Percentiles rank a stretch among this genome's conserved stretches.
phyloP scores from a whole-genome alignment of 1,139 yeast species.

The Suhomyces panamericanus region DNA sequence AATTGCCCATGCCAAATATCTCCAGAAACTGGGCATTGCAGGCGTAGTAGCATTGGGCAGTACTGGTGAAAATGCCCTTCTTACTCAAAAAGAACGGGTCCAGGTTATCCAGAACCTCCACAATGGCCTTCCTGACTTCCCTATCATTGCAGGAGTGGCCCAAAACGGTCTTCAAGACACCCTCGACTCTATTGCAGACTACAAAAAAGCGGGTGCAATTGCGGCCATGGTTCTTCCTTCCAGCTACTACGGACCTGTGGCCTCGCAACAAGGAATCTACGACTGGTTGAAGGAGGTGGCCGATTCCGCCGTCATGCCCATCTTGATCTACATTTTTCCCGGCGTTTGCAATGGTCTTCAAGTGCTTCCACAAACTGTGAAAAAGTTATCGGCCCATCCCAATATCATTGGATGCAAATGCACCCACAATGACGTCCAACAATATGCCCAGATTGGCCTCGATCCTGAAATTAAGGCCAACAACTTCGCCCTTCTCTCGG shows the following conservation, averaged over 20 bases:
- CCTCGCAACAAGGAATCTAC: slow-evolving; percentile 42
- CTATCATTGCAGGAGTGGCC: slow-evolving; percentile 48
- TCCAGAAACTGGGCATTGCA: slow-evolving; percentile 30
- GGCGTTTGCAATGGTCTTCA: slow-evolving; percentile 44
- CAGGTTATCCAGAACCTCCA: slow-evolving; percentile 33
- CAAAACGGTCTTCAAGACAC: slow-evolving; percentile 43
- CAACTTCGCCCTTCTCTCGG: slow-evolving; percentile 25
- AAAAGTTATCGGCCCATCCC: slow-evolving; percentile 35
- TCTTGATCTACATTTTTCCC: slow-evolving; percentile 51
- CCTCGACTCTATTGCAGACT: slow-evolving; percentile 34
- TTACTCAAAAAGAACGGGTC: slow-evolving; percentile 43
- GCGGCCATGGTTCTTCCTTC: slow-evolving; percentile 48
- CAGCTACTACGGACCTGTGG: slow-evolving; percentile 45
- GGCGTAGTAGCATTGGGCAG: slow-evolving; percentile 40
- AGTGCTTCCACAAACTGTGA: slow-evolving; percentile 31
- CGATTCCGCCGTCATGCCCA: slow-evolving; percentile 43
- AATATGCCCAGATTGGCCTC: slow-evolving; percentile 13
- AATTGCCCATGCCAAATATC: slow-evolving; percentile 34
- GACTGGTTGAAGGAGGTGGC: slow-evolving; percentile 48
- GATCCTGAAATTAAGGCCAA: slow-evolving; percentile 12
- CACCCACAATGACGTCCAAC: slow-evolving; percentile 29
- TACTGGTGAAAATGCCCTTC: slow-evolving; percentile 49
- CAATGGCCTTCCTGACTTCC: slow-evolving; percentile 36
- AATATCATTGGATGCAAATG: slow-evolving; percentile 52
- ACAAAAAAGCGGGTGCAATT: slow-evolving; percentile 44